A percentile compares a stretch with the other conserved stretches of the same genome.
These are phyloP conservation scores for Tetrahymena thermophila DNA, from an alignment of 73 alveolate species.

Conservation along the genomic window DNA sequence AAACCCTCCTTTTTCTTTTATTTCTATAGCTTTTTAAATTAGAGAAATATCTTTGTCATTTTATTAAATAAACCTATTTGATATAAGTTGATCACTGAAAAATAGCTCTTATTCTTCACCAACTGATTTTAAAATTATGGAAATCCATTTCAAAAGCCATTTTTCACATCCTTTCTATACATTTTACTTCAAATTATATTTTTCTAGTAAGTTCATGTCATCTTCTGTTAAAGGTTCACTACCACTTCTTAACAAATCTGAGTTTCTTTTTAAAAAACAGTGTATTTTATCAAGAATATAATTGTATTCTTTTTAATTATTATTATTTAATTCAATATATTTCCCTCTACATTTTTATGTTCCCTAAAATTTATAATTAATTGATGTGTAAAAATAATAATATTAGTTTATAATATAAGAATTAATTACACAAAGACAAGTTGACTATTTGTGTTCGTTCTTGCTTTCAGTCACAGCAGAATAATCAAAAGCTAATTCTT, in stretches of 20 bases:
- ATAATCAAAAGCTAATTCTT: slow-evolving; percentile 95
- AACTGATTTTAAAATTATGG: slow-evolving; percentile 74
- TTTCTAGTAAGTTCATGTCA: slow-evolving; percentile 53
- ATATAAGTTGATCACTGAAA: slow-evolving; percentile 39
- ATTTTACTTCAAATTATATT: slow-evolving; percentile 66
- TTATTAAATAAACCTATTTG: slow-evolving; percentile 47
- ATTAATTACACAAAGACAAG: slow-evolving; percentile 84
- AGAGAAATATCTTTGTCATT: slow-evolving; percentile 53
- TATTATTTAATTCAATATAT: slow-evolving; percentile 42
- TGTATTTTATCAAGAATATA: slow-evolving; percentile 76
- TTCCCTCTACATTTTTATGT: slow-evolving; percentile 74
- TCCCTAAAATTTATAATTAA: not conserved
- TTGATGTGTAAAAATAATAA: not conserved
- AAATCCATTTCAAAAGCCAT: slow-evolving; percentile 94
- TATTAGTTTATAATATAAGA: slow-evolving; percentile 3
- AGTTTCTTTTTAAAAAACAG: slow-evolving; percentile 86
- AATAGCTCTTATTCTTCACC: slow-evolving; percentile 67
- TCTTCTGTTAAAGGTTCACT: slow-evolving; percentile 52
- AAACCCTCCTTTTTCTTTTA: slow-evolving; percentile 64
- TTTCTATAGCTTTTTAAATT: slow-evolving; percentile 61
- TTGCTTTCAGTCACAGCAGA: slow-evolving; percentile 93
- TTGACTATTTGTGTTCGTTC: slow-evolving; percentile 85
- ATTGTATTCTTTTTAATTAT: slow-evolving; percentile 63
- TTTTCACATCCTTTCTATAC: slow-evolving; percentile 75
- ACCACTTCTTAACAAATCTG: slow-evolving; percentile 72